Evolutionary conservation across 257 asterid genomes (phyloP).

Genomic region (Solanum chilense): DNA sequence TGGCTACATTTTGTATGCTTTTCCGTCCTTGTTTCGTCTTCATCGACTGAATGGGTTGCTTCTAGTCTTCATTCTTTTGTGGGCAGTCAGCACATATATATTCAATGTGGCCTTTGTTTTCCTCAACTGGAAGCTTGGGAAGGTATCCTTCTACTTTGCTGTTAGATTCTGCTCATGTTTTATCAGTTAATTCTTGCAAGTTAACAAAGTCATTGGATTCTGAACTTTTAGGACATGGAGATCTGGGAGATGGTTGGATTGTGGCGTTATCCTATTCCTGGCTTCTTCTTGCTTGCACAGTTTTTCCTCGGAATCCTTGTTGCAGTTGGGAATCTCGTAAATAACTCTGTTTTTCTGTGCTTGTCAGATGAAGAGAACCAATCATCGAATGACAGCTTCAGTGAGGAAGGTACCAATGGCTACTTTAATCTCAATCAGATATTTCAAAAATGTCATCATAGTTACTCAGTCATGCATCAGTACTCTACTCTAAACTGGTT

Average conservation of each 20-base stretch:
- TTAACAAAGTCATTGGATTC: constrained; percentile 8
- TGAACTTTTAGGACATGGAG: constrained; percentile 74
- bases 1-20: constrained; percentile 78
- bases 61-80: constrained; percentile 95
- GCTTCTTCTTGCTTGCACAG: constrained; percentile 89
- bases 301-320: constrained; percentile 93
- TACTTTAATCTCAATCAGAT: constrained; percentile 4
- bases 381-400: constrained; percentile 34
- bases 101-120: constrained; percentile 88
- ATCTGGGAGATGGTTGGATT: constrained; percentile 98
- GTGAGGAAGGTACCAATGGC: constrained; percentile 60
- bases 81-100: constrained; percentile 95
- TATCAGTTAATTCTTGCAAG: background rate
- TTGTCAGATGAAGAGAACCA: constrained; percentile 71
- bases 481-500: background rate
- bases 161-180: constrained; percentile 1
- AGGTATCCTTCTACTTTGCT: constrained; percentile 43
- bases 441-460: background rate
- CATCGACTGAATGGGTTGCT: constrained; percentile 90
- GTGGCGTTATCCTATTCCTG: constrained; percentile 99
- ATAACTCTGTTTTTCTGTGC: constrained; percentile 70
- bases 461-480: background rate
- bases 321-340: constrained; percentile 96
- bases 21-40: constrained; percentile 86
- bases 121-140: constrained; percentile 72